Conservation (phyloP, 1,284 basidiomycete species). For the Bjerkandera adusta region DNA sequence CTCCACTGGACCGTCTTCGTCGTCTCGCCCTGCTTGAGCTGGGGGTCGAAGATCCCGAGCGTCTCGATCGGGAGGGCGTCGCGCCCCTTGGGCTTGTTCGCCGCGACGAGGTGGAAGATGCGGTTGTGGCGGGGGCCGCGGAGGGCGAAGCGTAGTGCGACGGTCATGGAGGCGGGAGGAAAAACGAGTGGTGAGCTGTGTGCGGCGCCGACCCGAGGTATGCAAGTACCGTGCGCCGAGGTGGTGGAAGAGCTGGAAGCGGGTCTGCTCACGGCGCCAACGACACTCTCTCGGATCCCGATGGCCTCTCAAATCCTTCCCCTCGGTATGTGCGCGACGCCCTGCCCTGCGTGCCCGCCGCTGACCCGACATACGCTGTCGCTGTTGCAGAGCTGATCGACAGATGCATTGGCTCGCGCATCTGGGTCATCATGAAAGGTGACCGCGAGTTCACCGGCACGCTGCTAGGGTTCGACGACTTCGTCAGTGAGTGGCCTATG, state of each 20-base stretch:
- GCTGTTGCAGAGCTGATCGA: constrained; percentile 79
- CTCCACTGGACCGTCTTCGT: constrained; percentile 89
- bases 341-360: not conserved
- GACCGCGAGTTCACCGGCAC: constrained; percentile 97
- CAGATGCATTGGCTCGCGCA: constrained; percentile 89
- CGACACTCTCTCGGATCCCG: not conserved
- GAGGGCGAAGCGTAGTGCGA: constrained; percentile 84
- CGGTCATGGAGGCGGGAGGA: constrained; percentile 81
- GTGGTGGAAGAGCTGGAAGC: too few relatives aligned
- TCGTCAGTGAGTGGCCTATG: constrained; percentile 84
- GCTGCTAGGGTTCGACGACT: constrained; percentile 96
- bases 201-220: too few relatives aligned
- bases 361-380: not conserved
- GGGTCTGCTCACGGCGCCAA: too few relatives aligned
- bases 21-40: constrained; percentile 42
- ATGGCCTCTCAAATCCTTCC: constrained; percentile 73
- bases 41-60: constrained; percentile 86
- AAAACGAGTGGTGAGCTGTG: too few relatives aligned
- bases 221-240: too few relatives aligned
- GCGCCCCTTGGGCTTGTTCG: constrained; percentile 71
- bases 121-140: constrained; percentile 81
- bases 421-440: constrained; percentile 97
- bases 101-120: constrained; percentile 87
- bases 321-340: constrained; percentile 31
- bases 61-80: constrained; percentile 92